Base-by-base conservation (phyloP, 2,329 filamentous ascomycete genomes). In the Graphiopsis chlorocephala region DNA sequence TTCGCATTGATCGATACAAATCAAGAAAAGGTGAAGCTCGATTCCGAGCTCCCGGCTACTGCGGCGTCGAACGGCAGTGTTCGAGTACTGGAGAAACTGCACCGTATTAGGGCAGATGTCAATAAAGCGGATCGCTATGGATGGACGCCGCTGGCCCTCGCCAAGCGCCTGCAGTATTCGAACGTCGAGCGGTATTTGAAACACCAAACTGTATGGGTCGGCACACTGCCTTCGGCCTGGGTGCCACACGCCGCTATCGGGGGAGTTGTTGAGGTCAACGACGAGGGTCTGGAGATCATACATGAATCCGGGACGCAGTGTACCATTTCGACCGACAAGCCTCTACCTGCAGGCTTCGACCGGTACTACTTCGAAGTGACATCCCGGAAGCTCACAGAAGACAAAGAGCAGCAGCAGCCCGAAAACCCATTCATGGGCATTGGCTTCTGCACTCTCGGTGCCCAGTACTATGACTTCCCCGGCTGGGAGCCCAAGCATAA, bases 321-420 rank as follows among this genome's bases (percentile, higher is more conserved):
- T 23, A 45, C 38, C 55, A 50, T 69, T 53, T 64, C 65, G 11
- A 65, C 66, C 1, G 60, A 69, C 47, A 65, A 57, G 38, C 66
- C 67, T 11, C 52, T 69, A 3, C 67, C 64, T 17, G 56, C 61
- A 23, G 60, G 61, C 3, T 56, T 65, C 2, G 62, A 68, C 10
- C 29, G 42, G 12, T 69, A 56, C 42, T 67, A 69, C 56, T 69
- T 62, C 52, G 67, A 68, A 55, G 53, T 68, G 1, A 65, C 66
- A 8, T 47, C 56, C 25, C 53, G n/a, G 11, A 48, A 52, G 29
- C 17, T 55, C 50, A 6, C 47, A 26, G 14, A 25, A 4, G 50
- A 33, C 8, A 11, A 11, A 31, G 11, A 55, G n/a, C 25, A 28
- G 28, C 25, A 55, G n/a, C 25, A 28, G 28, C 25, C 50, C 50